Evolutionary conservation across 2,329 filamentous ascomycete genomes (phyloP), one percentile per base, ranked within the genome.

Genomic region (Ambrosiella beaveri): DNA sequence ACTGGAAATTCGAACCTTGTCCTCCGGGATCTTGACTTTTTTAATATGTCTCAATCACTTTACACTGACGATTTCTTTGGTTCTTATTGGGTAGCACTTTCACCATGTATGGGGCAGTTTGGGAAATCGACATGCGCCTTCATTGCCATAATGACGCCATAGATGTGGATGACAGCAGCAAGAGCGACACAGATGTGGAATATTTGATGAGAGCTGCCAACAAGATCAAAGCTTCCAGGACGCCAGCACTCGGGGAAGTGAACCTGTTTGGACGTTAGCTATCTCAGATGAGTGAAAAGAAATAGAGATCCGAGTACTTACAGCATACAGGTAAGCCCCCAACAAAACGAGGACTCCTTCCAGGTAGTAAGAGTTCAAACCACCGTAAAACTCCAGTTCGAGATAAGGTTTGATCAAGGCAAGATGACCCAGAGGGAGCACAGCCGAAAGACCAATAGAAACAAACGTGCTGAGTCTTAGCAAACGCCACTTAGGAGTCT

Each of bases 181-280:
- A 74, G 38, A 0, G 73, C 72, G 8, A 75, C 71, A 6, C 74
- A 65, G 9, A 72, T 62, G 57, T 75, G 73, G 57, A 75, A 75
- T 6, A 75, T 68, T 61, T 75, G 73, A 59, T 75, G 73, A 12
- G 73, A 75, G 2, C 69, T 68, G 13, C 72, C 71, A 61, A 66
- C 71, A 38, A 73, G 69, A 62, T 75, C 73, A 63, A 75, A 75
- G 7, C 59, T 65, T 2, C 71, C 73, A 1, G 73, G 73, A 15
- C 62, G 66, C 53, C 68, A 63, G 36, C 66, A 66, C 63, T 76
- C 73, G 1, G 74, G 73, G 53, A 75, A 70, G 50, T 70, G 66
- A 7, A 66, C 69, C 72, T 74, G 55, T 47, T 8, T 15, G 2
- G 11, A 15, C 7, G 44, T 47, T 47, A 47, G n/a, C 19, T 15